Base-by-base conservation (phyloP, 2,329 filamentous ascomycete species). In the Shiraia sp. region DNA sequence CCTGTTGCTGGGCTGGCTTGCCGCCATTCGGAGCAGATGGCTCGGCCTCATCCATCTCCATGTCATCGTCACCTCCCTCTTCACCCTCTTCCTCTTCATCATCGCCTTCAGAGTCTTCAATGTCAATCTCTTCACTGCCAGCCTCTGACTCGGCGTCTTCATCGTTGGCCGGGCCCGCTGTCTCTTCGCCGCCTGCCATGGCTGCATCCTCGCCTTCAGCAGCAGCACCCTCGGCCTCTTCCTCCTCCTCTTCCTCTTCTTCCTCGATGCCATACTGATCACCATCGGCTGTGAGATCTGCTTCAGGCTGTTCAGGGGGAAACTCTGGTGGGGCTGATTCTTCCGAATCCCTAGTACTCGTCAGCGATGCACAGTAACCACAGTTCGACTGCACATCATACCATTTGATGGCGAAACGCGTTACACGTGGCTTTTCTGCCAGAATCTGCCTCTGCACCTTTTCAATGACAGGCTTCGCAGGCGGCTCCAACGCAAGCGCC, bases 371-470 rank as follows among this genome's bases (percentile, higher is more conserved):
- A 58, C 35, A 16, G 27, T 37, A 44, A 24, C 29, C 27, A 26
- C 14, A n/a, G 10, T 23, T 10, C 22, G 6, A n/a, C 4, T 30
- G 16, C 28, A 13, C 26, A 27, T 41, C 81, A 44, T 80, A 96
- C 93, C 93, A 99, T 76, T 99, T 99, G 75, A 99, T 99, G 31
- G 91, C 90, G 66, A 99, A 99, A 53, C 93, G 85, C 22, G 93
- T 99, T 36, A 99, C 93, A 72, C 93, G 84, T 10, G 93, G 93
- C 81, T 99, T 99, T 75, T 97, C 92, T 3, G 91, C 90, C 26
- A 99, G 81, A 36, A 99, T 88, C 66, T 95, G 96, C 59, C 95
- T 86, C 55, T 83, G 83, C 51, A 99, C 90, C 63, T 90, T 89
- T 69, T 99, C 95, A 53, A 97, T 86, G 57, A 95, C 80, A 27